Evolutionary conservation across 345 rosid species (phyloP), one percentile per base, ranked within the genome.

Genomic region (Physaria fendleri): DNA sequence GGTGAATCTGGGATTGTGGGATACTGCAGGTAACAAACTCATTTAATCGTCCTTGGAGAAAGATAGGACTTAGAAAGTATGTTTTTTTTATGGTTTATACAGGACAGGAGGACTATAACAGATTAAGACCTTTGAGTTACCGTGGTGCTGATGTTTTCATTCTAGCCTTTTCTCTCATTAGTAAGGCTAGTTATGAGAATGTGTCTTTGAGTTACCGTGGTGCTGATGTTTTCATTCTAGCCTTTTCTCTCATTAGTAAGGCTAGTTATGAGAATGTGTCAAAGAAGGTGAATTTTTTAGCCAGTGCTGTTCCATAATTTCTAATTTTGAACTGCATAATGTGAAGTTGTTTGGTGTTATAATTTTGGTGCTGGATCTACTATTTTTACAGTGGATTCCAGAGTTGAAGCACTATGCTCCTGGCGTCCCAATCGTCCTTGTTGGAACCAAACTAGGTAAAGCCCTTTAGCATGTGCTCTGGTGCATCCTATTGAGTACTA

Each of bases 181-280:
- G n/a, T n/a, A n/a, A n/a, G n/a, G n/a, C n/a, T n/a, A n/a, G n/a
- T n/a, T n/a, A n/a, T n/a, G n/a, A n/a, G n/a, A n/a, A n/a, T n/a
- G n/a, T n/a, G n/a, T n/a, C n/a, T n/a, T n/a, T n/a, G n/a, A n/a
- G n/a, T n/a, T n/a, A n/a, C 33, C 92, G 93, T 1, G 98, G 95
- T 38, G 98, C 96, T 10, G 98, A 88, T 76, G 95, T 92, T 56
- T 92, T 92, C 72, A 81, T 92, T 23, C 81, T 92, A 44, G 95
- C 95, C 25, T 88, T 92, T 62, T 88, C 98, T 60, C 86, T 92
- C 22, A 86, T 92, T 73, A 92, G 97, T 81, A 92, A 84, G 77
- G 98, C 98, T 65, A 88, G 98, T 74, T 88, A 92, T 71, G 98
- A 92, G 73, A 92, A 92, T 74, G 88, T 88, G 6, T 78, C 95